phyloP scores from a whole-genome alignment of 805 yeast species.

The Starmerella etchellsii region DNA sequence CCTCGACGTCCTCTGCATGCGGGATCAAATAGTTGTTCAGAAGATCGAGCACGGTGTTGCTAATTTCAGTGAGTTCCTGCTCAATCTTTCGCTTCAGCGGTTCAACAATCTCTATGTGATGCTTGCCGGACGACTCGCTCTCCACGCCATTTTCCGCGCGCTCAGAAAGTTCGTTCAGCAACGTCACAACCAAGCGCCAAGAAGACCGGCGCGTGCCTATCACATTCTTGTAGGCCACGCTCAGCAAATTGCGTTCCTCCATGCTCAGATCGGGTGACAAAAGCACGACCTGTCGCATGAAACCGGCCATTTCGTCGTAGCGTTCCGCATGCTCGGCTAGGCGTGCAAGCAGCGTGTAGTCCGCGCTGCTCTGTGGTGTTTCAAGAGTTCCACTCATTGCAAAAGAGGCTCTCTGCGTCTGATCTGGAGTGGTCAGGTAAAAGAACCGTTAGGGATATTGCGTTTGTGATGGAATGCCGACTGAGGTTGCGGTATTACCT shows the following conservation, averaged over 20 bases:
- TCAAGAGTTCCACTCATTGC: too few relatives aligned
- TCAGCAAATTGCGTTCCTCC: conserved; percentile 92
- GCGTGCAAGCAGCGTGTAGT: conserved; percentile 90
- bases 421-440: too few relatives aligned
- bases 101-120: conserved; percentile 79
- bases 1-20: conserved; percentile 90
- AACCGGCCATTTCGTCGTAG: conserved; percentile 98
- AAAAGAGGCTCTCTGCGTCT: too few relatives aligned
- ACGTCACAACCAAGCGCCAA: conserved; percentile 94
- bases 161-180: conserved; percentile 81
- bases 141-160: conserved; percentile 48
- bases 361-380: conserved; percentile 55
- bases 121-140: conserved; percentile 6
- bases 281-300: conserved; percentile 95
- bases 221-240: conserved; percentile 96
- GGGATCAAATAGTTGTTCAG: conserved; percentile 84
- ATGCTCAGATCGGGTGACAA: conserved; percentile 91
- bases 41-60: conserved; percentile 84
- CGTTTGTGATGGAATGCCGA: too few relatives aligned
- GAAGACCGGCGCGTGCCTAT: conserved; percentile 99
- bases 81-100: conserved; percentile 93
- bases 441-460: too few relatives aligned
- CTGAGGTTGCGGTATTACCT: too few relatives aligned
- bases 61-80: conserved; percentile 78
- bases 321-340: conserved; percentile 99